Evolutionary conservation across 78 protist genomes (phyloP).

Genomic region (Dictyostelium brefeldianum): DNA sequence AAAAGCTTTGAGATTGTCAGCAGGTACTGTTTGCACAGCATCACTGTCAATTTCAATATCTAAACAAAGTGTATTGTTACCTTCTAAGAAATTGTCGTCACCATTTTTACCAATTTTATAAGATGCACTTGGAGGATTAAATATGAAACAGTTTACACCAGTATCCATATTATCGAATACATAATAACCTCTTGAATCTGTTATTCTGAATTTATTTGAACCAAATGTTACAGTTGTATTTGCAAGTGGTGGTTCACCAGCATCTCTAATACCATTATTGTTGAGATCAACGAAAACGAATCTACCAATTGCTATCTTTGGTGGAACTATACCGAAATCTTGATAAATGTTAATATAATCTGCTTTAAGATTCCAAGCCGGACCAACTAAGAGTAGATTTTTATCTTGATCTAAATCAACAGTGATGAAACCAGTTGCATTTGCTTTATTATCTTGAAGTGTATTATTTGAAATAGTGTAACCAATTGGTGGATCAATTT

Average conservation of each 20-base stretch:
- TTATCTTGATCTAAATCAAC: neutral
- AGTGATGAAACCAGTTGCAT: neutral
- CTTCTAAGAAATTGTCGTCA: neutral
- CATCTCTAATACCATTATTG: slow-evolving; percentile 13
- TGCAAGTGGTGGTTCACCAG: neutral
- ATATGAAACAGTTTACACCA: neutral
- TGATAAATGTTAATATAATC: neutral
- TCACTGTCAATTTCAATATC: neutral
- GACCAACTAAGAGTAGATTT: neutral
- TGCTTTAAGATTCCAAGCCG: neutral
- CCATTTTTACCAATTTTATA: neutral
- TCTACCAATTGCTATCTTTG: slow-evolving; percentile 32
- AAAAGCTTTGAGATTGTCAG: neutral
- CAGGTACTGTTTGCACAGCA: neutral
- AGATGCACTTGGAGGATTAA: neutral
- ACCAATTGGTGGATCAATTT: neutral
- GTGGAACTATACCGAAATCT: slow-evolving; percentile 41
- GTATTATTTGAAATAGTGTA: neutral
- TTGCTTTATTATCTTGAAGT: slow-evolving; percentile 8
- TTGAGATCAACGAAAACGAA: slow-evolving; percentile 14
- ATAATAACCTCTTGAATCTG: slow-evolving; percentile 18
- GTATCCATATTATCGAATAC: neutral
- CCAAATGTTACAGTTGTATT: neutral
- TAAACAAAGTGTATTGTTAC: neutral
- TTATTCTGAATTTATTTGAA: neutral